phyloP scores from a whole-genome alignment of 805 yeast genomes.

The Candida loeiensis region DNA sequence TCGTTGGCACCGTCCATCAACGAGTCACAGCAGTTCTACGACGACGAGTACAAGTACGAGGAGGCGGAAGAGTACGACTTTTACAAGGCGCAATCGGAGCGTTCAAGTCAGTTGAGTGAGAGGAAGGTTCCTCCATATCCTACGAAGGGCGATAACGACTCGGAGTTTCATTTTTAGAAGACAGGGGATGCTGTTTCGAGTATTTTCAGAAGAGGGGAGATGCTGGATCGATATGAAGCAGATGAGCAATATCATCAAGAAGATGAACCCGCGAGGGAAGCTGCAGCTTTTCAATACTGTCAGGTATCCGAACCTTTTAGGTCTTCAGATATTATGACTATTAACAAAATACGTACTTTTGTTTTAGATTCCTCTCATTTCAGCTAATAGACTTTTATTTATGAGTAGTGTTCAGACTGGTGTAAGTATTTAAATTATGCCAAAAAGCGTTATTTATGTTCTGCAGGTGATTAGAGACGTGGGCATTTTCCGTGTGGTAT shows the following conservation, averaged over 20 bases:
- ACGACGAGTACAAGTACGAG: conserved; percentile 7
- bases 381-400: background rate
- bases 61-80: conserved; percentile 8
- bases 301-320: too few species aligned
- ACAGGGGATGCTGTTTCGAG: too few species aligned
- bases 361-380: background rate
- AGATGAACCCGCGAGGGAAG: too few species aligned
- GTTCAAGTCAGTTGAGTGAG: conserved; percentile 5
- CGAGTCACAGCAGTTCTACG: conserved; percentile 3
- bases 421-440: too few species aligned
- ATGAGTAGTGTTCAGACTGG: too few species aligned
- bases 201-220: too few species aligned
- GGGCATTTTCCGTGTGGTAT: too few species aligned
- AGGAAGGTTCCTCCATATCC: conserved; percentile 8
- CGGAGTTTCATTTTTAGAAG: conserved; percentile 9
- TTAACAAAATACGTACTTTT: too few species aligned
- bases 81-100: conserved; percentile 7
- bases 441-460: too few species aligned
- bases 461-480: background rate
- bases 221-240: too few species aligned
- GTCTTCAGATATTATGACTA: background rate
- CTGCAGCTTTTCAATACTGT: too few species aligned
- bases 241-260: too few species aligned
- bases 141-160: conserved; percentile 6
- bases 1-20: conserved; percentile 8